Evolutionary conservation across 805 yeast genomes (phyloP).

Genomic region (Lipomyces kockii): DNA sequence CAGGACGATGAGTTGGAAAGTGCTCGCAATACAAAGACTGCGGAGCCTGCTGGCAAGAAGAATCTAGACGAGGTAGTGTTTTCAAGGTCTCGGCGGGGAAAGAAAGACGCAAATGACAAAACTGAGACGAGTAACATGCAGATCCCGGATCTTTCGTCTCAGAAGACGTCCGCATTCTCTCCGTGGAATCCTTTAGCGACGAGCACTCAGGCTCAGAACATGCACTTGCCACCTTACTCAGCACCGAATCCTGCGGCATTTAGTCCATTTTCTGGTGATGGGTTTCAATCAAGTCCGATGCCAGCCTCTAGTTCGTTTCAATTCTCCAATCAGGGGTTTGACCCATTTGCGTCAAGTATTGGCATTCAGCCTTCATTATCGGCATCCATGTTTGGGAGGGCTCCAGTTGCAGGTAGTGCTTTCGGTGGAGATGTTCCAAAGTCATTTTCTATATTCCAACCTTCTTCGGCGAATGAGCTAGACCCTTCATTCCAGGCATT

Average conservation of each 20-base stretch:
- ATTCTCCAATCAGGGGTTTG: background rate
- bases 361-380: background rate
- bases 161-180: background rate
- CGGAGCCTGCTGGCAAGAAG: background rate
- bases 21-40: background rate
- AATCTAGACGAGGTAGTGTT: background rate
- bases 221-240: background rate
- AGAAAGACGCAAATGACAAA: background rate
- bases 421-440: background rate
- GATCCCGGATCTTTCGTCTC: background rate
- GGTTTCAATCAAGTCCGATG: background rate
- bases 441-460: background rate
- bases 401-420: background rate
- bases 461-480: background rate
- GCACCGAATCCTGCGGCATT: background rate
- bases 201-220: background rate
- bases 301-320: background rate
- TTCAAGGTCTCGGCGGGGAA: background rate
- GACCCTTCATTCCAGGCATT: background rate
- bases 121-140: background rate
- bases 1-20: slow-evolving; percentile 14
- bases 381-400: background rate
- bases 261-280: background rate
- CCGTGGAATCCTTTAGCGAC: background rate
- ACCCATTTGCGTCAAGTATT: background rate